Evolutionary conservation across 805 yeast species (phyloP), one percentile per base, ranked within the genome.

Genomic region (Metschnikowia bowlesiae): DNA sequence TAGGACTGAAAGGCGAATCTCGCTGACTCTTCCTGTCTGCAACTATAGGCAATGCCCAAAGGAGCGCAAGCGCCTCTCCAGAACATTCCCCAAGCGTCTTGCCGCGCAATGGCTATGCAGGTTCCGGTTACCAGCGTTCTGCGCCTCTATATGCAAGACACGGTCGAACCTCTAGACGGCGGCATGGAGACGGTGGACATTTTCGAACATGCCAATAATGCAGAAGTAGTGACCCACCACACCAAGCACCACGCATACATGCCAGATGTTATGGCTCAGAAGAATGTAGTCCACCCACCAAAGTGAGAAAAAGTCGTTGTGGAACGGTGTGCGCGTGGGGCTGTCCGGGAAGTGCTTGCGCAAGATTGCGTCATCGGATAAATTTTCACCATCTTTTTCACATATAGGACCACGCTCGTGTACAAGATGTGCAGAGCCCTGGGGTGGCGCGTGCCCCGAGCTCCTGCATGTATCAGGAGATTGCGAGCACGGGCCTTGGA

Each of bases 241-340:
- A 2, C 99, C 99, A 28, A 87, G 75, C 14, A 94, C 79, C 31
- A 94, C 99, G 63, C 87, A 89, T 10, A 89, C 65, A 69, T 92
- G 99, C 99, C 99, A 92, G 31, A 92, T 73, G 61, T 90, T 91
- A 67, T 92, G 99, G 35, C 96, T 88, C 39, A 82, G 78, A 48
- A 84, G 74, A 29, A 79, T 65, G 64, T 85, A 87, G 59, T 87
- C 94, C 13, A 84, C 84, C 92, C 97, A 90, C 92, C 86, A 92
- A 18, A 87, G 64, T 0, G 89, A 82, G 34, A 68, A 59, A 47
- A 84, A 75, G 13, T 70, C 71, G 2, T 66, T 57, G 45, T 58
- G 57, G 49, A 68, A 69, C 6, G 74, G 74, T 2, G 76, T 70
- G 22, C 53, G 50, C 1, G 55, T 57, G 7, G 73, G 73, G 11